Evolutionary conservation across 2,329 filamentous ascomycete genomes (phyloP).

Genomic region (Fusarium domesticum): DNA sequence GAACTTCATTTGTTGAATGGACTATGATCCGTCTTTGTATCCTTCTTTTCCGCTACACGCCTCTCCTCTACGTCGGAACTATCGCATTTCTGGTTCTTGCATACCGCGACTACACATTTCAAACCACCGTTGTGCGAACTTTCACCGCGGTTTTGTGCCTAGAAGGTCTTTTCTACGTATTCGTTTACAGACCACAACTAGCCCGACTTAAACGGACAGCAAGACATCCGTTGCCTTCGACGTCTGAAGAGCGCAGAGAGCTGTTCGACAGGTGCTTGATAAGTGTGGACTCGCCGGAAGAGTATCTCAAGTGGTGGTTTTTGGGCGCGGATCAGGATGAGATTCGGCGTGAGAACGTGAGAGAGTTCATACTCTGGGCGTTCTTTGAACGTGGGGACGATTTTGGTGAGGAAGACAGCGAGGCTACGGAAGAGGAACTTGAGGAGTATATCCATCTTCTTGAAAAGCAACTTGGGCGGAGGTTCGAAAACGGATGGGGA

Average conservation of each 20-base stretch:
- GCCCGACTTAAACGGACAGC: constrained; percentile 38
- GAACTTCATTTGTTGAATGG: constrained; percentile 38
- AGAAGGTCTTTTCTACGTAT: constrained; percentile 43
- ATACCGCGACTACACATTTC: constrained; percentile 13
- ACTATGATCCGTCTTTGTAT: constrained; percentile 46
- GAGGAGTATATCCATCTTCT: constrained; percentile 48
- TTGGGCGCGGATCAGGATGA: constrained; percentile 55
- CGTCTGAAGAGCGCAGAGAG: constrained; percentile 46
- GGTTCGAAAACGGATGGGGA: constrained; percentile 54
- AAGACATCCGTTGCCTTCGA: constrained; percentile 41
- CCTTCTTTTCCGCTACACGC: constrained; percentile 43
- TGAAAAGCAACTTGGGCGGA: constrained; percentile 51
- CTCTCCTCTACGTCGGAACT: constrained; percentile 37
- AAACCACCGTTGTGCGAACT: constrained; percentile 12
- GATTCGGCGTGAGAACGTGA: constrained; percentile 64
- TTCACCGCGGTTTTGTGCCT: constrained; percentile 33
- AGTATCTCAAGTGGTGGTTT: constrained; percentile 64
- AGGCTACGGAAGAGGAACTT: constrained; percentile 41
- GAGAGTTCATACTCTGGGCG: constrained; percentile 66
- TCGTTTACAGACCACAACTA: constrained; percentile 44
- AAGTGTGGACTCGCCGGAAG: constrained; percentile 52
- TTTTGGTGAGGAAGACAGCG: constrained; percentile 17
- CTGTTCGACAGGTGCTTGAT: constrained; percentile 57
- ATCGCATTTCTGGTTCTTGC: constrained; percentile 28
- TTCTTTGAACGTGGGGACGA: constrained; percentile 52